phyloP scores from a whole-genome alignment of 768 basidiomycete species.

The Termitomyces eurrhizus region DNA sequence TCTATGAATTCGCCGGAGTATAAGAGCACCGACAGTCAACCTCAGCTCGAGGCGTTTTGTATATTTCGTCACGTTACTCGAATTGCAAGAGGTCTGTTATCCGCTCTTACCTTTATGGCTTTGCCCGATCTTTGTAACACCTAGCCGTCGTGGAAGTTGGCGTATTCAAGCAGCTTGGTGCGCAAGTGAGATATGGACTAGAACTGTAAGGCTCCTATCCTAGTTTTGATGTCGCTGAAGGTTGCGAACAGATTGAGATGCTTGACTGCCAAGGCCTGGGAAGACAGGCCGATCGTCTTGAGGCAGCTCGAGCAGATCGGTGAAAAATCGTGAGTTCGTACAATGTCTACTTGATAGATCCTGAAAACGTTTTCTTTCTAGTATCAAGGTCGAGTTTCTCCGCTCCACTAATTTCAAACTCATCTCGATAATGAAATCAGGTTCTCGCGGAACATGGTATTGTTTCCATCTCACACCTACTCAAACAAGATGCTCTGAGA shows the following conservation, averaged over 20 bases:
- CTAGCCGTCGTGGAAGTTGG: constrained; percentile 79
- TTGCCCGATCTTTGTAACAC: constrained; percentile 1
- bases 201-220: constrained; percentile 55
- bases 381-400: constrained; percentile 10
- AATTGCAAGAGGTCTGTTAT: constrained; percentile 62
- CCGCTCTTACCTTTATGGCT: not conserved
- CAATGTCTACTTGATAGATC: constrained; percentile 20
- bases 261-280: constrained; percentile 86
- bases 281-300: constrained; percentile 79
- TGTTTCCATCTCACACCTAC: constrained; percentile 52
- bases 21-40: constrained; percentile 67
- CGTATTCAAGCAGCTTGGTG: constrained; percentile 58
- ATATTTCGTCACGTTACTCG: constrained; percentile 76
- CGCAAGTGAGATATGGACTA: constrained; percentile 66
- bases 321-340: constrained; percentile 72
- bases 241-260: constrained; percentile 57
- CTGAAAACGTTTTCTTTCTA: constrained; percentile 22
- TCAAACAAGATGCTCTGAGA: constrained; percentile 50
- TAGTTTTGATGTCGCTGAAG: not conserved
- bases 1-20: constrained; percentile 67
- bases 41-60: constrained; percentile 60
- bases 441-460: constrained; percentile 75
- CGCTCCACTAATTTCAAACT: not conserved
- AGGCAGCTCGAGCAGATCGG: constrained; percentile 89
- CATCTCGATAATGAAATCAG: constrained; percentile 29